Evolutionary conservation across 768 basidiomycete genomes (phyloP), one percentile per base, ranked within the genome.

Genomic region (Tulasnella sp.): DNA sequence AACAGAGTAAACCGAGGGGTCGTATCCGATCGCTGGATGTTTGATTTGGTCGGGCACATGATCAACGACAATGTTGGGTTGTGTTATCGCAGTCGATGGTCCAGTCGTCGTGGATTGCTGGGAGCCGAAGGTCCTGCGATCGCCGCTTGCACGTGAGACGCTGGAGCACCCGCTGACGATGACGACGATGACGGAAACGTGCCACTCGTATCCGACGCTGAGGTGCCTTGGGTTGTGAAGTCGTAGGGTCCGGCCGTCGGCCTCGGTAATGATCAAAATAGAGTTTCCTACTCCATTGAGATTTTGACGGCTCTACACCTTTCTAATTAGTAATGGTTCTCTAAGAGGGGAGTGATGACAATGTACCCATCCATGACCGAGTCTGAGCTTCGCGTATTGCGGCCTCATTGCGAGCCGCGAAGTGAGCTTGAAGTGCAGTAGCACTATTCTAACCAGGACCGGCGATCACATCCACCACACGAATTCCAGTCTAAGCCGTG

Each of bases 201-300:
- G 47, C 47, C 9, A 26, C 47, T 52, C 47, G n/a, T 22, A 52
- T 52, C 47, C 47, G 47, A 19, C 47, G 47, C 19, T 52, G 47
- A 26, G 47, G 47, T 52, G 47, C 47, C 47, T 39, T 47, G 22
- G 22, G 32, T 35, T 69, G 44, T 22, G 44, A 12, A 47, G 41
- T 29, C 36, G 68, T 26, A 19, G 68, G 41, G 19, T 47, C 26
- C 44, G 47, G 44, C 32, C 22, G 41, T 26, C 44, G 68, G 35
- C 39, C 32, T 72, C 89, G 87, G 0, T 89, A 88, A 77, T 89
- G 88, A 65, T 87, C 88, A 76, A 91, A 91, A 81, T 91, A 92
- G 9, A 92, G 82, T 91, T 91, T 78, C 91, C 90, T 5, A 92
- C 90, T 80, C 91, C 90, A 76, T 89, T 90, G 68, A 92, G 80